Evolutionary conservation across 176 grass and related monocot genomes (phyloP).

Genomic region (Phragmites australis): DNA sequence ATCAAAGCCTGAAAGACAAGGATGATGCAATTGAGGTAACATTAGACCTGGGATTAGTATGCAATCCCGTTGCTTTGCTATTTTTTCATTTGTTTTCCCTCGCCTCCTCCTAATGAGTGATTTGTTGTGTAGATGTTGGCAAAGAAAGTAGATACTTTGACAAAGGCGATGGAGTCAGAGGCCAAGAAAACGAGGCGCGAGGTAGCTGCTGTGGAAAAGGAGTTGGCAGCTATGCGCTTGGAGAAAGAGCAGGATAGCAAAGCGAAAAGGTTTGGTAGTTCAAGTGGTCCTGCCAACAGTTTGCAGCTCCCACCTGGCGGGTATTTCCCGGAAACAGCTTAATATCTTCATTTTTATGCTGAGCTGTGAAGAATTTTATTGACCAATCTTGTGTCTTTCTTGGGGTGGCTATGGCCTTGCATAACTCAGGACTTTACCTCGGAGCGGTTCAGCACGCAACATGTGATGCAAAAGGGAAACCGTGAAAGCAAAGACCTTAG

Average conservation of each 20-base stretch:
- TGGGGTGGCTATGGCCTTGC: background rate
- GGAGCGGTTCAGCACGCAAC: constrained; percentile 53
- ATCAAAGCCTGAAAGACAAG: constrained; percentile 91
- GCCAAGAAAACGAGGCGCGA: constrained; percentile 93
- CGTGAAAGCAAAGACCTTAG: background rate
- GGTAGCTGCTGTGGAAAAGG: constrained; percentile 85
- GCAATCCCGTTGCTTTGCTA: background rate
- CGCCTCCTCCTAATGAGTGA: constrained; percentile 2
- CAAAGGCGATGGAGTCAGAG: constrained; percentile 93
- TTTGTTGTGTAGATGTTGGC: constrained; percentile 70
- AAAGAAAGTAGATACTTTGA: constrained; percentile 95
- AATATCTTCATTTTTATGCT: background rate
- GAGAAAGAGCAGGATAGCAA: constrained; percentile 87
- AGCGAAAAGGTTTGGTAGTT: constrained; percentile 57
- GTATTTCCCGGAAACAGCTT: constrained; percentile 16
- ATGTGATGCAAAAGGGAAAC: constrained; percentile 36
- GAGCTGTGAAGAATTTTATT: background rate
- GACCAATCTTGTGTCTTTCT: background rate
- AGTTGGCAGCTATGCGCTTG: constrained; percentile 64
- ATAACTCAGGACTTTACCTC: constrained; percentile 44
- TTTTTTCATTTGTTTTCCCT: background rate
- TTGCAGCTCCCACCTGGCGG: constrained; percentile 66
- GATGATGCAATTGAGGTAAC: constrained; percentile 93
- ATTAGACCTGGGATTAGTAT: background rate
- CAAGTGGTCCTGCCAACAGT: constrained; percentile 52